Evolutionary conservation across 1,139 yeast species (phyloP), one percentile per base, ranked within the genome.

Genomic region (Blastobotrys indianensis): DNA sequence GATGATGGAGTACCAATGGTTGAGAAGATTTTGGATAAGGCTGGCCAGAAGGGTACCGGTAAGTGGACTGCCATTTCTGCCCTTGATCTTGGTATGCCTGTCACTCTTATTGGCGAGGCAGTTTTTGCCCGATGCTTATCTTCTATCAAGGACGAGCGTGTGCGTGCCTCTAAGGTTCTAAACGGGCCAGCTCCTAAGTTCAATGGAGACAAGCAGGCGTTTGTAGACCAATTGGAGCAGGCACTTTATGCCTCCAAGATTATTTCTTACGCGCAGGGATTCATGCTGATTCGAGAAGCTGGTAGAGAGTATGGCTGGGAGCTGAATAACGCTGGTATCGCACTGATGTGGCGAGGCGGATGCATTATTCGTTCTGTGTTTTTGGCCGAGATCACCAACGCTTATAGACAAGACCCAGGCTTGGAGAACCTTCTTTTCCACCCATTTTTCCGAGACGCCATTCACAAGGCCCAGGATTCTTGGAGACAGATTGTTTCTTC

Each of bases 321-420:
- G 70, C 79, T 92, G 70, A 92, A 92, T 85, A 85, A 86, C 80
- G 96, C 97, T 59, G 92, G 95, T 54, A 92, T 92, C 64, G 98
- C 97, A 60, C 80, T 92, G 66, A 92, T 92, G 98, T 92, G 98
- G 98, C 85, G 98, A 80, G 98, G 98, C 76, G 98, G 98, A 61
- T 92, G 98, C 80, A 92, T 92, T 72, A 92, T 92, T 74, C 86
- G 97, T 79, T 92, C 98, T 49, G 97, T 90, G 58, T 92, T 92
- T 85, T 79, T 92, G 67, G 97, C 82, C 66, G 97, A 92, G 72
- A 92, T 92, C 73, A 92, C 98, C 61, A 70, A 86, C 69, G 98
- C 98, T 58, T 92, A 83, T 85, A 85, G 90, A 74, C 81, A 85
- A 70, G 76, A 84, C 75, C 95, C 96, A 68, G 81, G 88, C 57